phyloP scores from a whole-genome alignment of 208 protist species.

The Wallacemonas collosoma region DNA sequence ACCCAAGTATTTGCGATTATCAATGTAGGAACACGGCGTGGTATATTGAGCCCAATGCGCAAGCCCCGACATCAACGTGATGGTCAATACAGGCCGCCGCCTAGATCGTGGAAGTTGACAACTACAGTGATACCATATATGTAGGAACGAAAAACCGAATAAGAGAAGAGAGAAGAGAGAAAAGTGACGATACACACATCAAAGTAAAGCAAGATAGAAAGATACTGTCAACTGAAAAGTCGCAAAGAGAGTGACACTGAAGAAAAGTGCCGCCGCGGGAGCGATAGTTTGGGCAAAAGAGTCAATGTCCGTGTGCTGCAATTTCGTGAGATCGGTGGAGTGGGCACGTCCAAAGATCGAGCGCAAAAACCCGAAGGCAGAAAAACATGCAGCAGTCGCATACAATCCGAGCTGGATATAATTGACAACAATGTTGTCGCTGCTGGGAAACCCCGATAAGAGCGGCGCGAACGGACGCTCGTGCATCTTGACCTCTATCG shows the following conservation, averaged over 20 bases:
- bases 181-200: neutral
- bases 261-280: conserved; percentile 9
- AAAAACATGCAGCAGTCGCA: neutral
- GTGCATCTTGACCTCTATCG: neutral
- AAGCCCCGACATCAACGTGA: too few species aligned
- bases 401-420: neutral
- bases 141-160: neutral
- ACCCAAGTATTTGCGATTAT: too few species aligned
- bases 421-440: neutral
- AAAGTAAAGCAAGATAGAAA: conserved; percentile 14
- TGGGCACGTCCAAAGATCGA: neutral
- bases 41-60: too few species aligned
- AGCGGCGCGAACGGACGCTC: conserved; percentile 3
- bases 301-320: neutral
- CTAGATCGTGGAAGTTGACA: too few species aligned
- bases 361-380: neutral
- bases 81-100: too few species aligned
- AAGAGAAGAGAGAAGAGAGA: neutral
- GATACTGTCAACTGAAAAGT: neutral
- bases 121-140: too few species aligned
- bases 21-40: too few species aligned
- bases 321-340: too few species aligned
- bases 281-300: conserved; percentile 1
- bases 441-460: neutral
- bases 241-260: conserved; percentile 1